phyloP scores from a whole-genome alignment of 176 grass and related monocot genomes.

The Carex scoparia region DNA sequence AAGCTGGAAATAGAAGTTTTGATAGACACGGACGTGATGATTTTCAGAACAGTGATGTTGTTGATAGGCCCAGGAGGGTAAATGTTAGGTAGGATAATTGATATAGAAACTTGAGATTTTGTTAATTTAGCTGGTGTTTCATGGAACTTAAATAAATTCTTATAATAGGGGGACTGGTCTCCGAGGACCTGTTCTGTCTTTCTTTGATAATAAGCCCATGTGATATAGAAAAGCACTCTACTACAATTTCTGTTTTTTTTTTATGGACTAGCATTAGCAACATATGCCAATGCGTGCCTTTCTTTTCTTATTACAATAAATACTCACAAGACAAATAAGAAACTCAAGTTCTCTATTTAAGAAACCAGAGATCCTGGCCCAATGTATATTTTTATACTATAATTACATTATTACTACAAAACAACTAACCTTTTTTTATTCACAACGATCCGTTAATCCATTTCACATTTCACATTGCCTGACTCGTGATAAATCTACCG shows the following conservation, averaged over 20 bases:
- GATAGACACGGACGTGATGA: constrained; percentile 22
- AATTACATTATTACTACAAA: not conserved
- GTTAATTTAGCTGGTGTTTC: not conserved
- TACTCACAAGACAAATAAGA: not conserved
- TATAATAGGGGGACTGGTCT: not conserved
- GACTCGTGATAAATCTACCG: not conserved
- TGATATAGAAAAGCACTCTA: not conserved
- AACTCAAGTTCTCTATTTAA: not conserved
- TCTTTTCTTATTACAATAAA: not conserved
- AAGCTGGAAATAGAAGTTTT: constrained; percentile 9
- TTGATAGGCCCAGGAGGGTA: constrained; percentile 21
- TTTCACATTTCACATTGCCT: not conserved
- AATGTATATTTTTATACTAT: not conserved
- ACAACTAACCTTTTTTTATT: not conserved
- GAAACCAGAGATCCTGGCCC: not conserved
- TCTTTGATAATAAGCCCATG: not conserved
- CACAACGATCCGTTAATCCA: not conserved
- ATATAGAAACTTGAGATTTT: not conserved
- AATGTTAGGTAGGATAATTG: constrained; percentile 30
- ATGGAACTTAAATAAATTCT: not conserved
- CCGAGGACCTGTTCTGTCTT: not conserved
- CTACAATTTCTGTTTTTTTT: not conserved
- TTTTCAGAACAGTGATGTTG: constrained; percentile 16
- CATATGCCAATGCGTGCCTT: not conserved
- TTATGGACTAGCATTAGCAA: not conserved